Percentiles rank a stretch among this genome's conserved stretches.
phyloP scores from a whole-genome alignment of 129 eudicot species.

The Solidago caesia region DNA sequence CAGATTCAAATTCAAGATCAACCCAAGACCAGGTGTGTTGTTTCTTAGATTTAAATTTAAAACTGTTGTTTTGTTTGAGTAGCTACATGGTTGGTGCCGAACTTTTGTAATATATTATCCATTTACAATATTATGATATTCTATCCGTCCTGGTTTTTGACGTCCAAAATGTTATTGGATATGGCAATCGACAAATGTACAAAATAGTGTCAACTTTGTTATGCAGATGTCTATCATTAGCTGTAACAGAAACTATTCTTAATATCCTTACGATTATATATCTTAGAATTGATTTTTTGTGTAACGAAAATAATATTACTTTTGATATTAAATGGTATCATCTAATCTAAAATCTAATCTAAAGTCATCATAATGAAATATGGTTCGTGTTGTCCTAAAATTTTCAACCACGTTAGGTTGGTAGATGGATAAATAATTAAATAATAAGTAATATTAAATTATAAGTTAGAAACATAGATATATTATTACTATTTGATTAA shows the following conservation, averaged over 20 bases:
- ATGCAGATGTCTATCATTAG: background rate
- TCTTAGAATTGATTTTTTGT: background rate
- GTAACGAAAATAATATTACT: background rate
- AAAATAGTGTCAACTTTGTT: background rate
- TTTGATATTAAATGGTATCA: no score
- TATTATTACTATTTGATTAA: no score
- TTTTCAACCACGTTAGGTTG: no score
- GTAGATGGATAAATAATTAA: no score
- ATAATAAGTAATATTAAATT: no score
- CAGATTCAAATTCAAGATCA: constrained; percentile 28
- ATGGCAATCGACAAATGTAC: background rate
- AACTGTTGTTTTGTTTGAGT: background rate
- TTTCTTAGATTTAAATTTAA: constrained; percentile 23
- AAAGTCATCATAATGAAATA: no score
- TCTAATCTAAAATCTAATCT: no score
- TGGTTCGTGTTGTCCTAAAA: no score
- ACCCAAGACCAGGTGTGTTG: constrained; percentile 20
- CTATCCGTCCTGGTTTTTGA: background rate
- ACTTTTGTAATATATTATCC: constrained; percentile 11
- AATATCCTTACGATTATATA: no score
- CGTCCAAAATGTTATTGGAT: background rate
- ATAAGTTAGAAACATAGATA: no score
- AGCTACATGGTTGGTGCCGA: constrained; percentile 6
- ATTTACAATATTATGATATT: background rate
- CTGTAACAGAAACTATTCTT: background rate